Base-by-base conservation (phyloP, 768 basidiomycete species). In the Epithele typhae region DNA sequence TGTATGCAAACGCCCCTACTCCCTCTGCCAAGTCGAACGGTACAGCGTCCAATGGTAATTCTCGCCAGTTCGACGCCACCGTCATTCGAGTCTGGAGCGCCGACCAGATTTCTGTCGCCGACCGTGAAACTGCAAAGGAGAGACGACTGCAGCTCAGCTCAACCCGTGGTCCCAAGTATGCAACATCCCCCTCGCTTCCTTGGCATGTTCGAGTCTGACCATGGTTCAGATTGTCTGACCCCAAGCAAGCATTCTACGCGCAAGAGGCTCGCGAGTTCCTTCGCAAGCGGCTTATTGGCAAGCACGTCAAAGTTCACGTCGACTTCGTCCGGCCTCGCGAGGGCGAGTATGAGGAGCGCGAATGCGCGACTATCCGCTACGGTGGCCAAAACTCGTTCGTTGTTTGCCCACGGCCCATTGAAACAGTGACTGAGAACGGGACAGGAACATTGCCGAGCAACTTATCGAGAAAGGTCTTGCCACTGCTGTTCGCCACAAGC, bases 201-300 rank as follows among this genome's bases (percentile, higher is more conserved):
- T 21, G 60, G 43, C 54, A 54, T 36, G 33, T n/a, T n/a, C n/a
- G n/a, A n/a, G n/a, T n/a, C n/a, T n/a, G n/a, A n/a, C n/a, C n/a
- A n/a, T n/a, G n/a, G n/a, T n/a, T 7, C 48, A 94, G 92, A 61
- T 72, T 87, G 23, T 81, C 86, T 11, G 95, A 96, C 59, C 79
- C 88, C 3, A 90, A 86, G 56, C 85, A 94, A 62, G 81, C 86
- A 0, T 87, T 78, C 55, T 93, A 91, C 62, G 90, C 92, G 1
- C 81, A 87, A 42, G 96, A 99, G 65, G 93, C 93, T 4, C 82
- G 84, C 45, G 95, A 99, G 64, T 93, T 93, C 68, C 68, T 98
- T 25, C 79, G 95, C 38, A 95, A 92, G 70, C 86, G 81, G 54
- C 72, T 97, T 18, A 94, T 98, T 51, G 95, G 95, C 34, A 93